Evolutionary conservation across 495 filamentous ascomycete species (phyloP).

Genomic region (Darksidea phi): DNA sequence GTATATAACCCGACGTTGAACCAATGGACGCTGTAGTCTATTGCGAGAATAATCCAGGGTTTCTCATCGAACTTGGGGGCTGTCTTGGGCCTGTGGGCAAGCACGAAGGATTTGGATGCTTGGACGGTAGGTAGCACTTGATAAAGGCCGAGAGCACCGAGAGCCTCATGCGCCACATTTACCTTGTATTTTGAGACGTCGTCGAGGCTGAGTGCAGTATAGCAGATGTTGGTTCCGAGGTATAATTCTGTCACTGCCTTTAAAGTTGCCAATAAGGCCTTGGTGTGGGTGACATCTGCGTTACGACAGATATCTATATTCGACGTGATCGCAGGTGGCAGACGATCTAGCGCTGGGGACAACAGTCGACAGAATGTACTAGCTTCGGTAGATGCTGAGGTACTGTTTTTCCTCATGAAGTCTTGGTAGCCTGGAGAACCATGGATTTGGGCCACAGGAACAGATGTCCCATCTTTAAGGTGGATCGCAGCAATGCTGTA

Average conservation of each 20-base stretch:
- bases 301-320: slow-evolving; percentile 7
- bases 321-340: slow-evolving; percentile 3
- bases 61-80: background rate
- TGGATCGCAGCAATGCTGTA: slow-evolving; percentile 14
- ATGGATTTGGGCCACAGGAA: slow-evolving; percentile 16
- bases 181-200: background rate
- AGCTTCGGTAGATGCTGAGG: slow-evolving; percentile 4
- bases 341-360: slow-evolving; percentile 3
- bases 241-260: slow-evolving; percentile 14
- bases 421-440: slow-evolving; percentile 16
- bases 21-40: slow-evolving; percentile 14
- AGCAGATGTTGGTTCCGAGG: slow-evolving; percentile 23
- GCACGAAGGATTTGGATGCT: background rate
- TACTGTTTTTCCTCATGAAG: slow-evolving; percentile 17
- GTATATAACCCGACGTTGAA: slow-evolving; percentile 15
- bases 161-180: slow-evolving; percentile 5
- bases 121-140: slow-evolving; percentile 8
- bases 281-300: slow-evolving; percentile 12
- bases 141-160: slow-evolving; percentile 12
- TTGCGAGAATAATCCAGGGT: slow-evolving; percentile 6
- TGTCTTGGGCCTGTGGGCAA: slow-evolving; percentile 1
- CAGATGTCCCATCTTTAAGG: slow-evolving; percentile 9
- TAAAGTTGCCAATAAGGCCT: slow-evolving; percentile 7
- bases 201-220: slow-evolving; percentile 5
- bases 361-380: slow-evolving; percentile 12